Conservation (phyloP, 139 green algal genomes). For the Chlorella sp. region DNA sequence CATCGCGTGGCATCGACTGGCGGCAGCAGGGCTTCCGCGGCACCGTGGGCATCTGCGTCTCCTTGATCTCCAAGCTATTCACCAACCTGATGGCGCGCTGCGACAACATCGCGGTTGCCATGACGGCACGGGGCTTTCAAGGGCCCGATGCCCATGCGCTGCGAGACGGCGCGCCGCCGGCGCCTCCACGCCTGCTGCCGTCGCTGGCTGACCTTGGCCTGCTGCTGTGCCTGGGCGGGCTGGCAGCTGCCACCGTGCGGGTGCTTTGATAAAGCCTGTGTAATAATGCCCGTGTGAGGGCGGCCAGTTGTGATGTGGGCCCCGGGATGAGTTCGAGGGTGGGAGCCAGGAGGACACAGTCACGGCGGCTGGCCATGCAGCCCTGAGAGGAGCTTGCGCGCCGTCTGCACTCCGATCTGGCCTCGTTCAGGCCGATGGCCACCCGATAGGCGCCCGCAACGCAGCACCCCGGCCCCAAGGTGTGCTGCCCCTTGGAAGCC, state of each 20-base stretch:
- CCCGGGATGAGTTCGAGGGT: too few species aligned
- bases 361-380: too few species aligned
- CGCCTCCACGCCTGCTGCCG: not conserved
- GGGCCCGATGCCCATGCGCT: constrained; percentile 27
- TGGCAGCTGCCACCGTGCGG: not conserved
- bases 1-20: constrained; percentile 45
- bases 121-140: constrained; percentile 44
- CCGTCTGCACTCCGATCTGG: too few species aligned
- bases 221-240: constrained; percentile 8
- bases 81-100: constrained; percentile 37
- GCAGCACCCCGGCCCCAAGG: too few species aligned
- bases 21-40: constrained; percentile 23
- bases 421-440: too few species aligned
- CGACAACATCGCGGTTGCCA: constrained; percentile 45
- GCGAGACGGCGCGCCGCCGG: not conserved
- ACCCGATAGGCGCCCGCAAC: too few species aligned
- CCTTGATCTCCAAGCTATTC: constrained; percentile 31
- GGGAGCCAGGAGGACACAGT: too few species aligned
- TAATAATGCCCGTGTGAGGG: not conserved
- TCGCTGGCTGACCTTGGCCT: not conserved
- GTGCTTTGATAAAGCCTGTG: not conserved
- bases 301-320: too few species aligned
- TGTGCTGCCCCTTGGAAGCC: too few species aligned
- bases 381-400: too few species aligned
- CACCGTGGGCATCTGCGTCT: constrained; percentile 17